A percentile compares a stretch with the other conserved stretches of the same genome.
These are phyloP conservation scores for Taphrina flavorubra DNA, from an alignment of 1,139 yeast genomes.

Conservation along the genomic window DNA sequence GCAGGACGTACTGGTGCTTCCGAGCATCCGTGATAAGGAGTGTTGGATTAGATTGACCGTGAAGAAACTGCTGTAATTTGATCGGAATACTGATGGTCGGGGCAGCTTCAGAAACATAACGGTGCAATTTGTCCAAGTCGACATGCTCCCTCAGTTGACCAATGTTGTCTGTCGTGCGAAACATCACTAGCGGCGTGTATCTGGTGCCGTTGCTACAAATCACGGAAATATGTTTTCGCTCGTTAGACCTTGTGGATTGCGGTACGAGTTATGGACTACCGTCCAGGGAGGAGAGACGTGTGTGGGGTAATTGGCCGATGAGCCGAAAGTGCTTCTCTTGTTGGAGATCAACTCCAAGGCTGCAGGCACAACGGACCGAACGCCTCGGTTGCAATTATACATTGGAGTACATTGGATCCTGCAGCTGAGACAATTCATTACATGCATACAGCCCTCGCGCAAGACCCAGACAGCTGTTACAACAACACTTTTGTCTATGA, in stretches of 20 bases:
- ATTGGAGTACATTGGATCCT: too few relatives aligned
- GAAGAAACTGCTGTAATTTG: constrained; percentile 59
- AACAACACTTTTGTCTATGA: too few relatives aligned
- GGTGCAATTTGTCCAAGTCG: constrained; percentile 20
- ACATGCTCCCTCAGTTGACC: constrained; percentile 27
- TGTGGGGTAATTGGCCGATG: constrained; percentile 4
- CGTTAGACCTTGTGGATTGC: background rate
- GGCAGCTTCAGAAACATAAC: constrained; percentile 25
- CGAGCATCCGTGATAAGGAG: constrained; percentile 58
- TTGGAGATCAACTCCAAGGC: background rate
- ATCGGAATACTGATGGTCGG: constrained; percentile 27
- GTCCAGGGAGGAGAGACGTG: background rate
- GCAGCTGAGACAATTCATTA: too few relatives aligned
- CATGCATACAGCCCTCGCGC: too few relatives aligned
- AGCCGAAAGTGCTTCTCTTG: background rate
- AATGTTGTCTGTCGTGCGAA: constrained; percentile 37
- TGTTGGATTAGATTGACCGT: constrained; percentile 74
- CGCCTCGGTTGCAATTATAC: too few relatives aligned
- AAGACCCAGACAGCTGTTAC: too few relatives aligned
- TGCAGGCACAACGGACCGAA: background rate
- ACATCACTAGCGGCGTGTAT: constrained; percentile 7
- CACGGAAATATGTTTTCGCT: background rate
- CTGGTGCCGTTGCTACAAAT: too few relatives aligned
- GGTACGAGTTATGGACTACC: too few relatives aligned
- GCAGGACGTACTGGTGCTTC: constrained; percentile 59